Evolutionary conservation across 148 eudicot species (phyloP).

Genomic region (Persicaria maculosa): DNA sequence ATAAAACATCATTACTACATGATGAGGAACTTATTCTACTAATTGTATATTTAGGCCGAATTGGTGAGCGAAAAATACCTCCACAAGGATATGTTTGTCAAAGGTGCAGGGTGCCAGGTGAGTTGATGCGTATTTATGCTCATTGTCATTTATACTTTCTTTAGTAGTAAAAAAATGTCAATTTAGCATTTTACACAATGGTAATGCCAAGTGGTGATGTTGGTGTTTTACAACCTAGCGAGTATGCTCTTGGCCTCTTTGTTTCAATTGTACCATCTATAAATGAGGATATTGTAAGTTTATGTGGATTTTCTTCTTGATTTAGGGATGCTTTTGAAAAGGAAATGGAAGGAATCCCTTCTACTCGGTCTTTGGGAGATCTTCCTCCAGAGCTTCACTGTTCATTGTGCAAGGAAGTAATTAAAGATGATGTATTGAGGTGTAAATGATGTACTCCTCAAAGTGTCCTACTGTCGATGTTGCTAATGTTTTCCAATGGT

Average conservation of each 20-base stretch:
- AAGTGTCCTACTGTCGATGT: too few species aligned
- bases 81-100: conserved; percentile 82
- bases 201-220: conserved; percentile 69
- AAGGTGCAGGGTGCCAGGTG: conserved; percentile 86
- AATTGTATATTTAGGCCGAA: conserved; percentile 41
- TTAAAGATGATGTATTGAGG: conserved; percentile 91
- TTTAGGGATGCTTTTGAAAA: conserved; percentile 84
- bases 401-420: conserved; percentile 85
- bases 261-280: background rate
- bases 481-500: too few species aligned
- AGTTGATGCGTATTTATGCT: conserved; percentile 11
- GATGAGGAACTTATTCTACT: conserved; percentile 2
- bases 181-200: conserved; percentile 14
- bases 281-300: background rate
- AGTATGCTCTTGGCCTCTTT: conserved; percentile 31
- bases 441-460: too few species aligned
- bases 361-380: conserved; percentile 62
- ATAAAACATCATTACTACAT: background rate
- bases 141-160: background rate
- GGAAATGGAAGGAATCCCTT: conserved; percentile 71
- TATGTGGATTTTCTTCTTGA: conserved; percentile 1
- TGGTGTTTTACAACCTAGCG: conserved; percentile 72
- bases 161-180: too few species aligned
- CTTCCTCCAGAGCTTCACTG: conserved; percentile 92
- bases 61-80: conserved; percentile 51